These are phyloP conservation scores for Oryza meridionalis DNA, from an alignment of 176 grass and related monocot genomes.

Conservation along the genomic window DNA sequence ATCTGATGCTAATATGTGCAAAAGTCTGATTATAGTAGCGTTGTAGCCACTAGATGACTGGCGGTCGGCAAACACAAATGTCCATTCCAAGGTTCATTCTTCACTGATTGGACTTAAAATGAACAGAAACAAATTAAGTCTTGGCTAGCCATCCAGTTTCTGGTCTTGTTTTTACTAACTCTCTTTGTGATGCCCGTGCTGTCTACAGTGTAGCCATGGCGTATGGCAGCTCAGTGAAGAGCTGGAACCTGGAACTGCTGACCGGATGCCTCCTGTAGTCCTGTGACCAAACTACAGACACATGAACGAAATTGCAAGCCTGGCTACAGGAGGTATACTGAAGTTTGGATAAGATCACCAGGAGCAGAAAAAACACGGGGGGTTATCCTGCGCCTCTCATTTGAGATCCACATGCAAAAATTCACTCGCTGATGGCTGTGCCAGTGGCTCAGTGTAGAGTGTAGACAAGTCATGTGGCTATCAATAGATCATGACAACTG, in stretches of 20 bases:
- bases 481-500: not conserved
- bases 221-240: not conserved
- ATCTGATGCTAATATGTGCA: not conserved
- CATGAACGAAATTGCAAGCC: constrained; percentile 1
- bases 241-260: not conserved
- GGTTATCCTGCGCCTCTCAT: not conserved
- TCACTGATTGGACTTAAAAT: not conserved
- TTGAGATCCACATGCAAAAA: not conserved
- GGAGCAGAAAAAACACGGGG: not conserved
- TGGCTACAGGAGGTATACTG: not conserved
- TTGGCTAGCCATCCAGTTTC: not conserved
- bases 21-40: not conserved
- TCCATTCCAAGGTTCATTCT: not conserved
- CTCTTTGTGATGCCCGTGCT: not conserved
- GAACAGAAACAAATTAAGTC: not conserved
- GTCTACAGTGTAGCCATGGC: not conserved
- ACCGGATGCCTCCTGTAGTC: not conserved
- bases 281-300: not conserved
- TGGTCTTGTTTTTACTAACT: not conserved
- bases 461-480: not conserved
- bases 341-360: not conserved
- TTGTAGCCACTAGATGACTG: not conserved
- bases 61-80: not conserved
- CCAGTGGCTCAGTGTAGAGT: not conserved
- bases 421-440: constrained; percentile 2